Evolutionary conservation across 192 early-diverging fungal species (phyloP).

Genomic region (Coemansia sp.): DNA sequence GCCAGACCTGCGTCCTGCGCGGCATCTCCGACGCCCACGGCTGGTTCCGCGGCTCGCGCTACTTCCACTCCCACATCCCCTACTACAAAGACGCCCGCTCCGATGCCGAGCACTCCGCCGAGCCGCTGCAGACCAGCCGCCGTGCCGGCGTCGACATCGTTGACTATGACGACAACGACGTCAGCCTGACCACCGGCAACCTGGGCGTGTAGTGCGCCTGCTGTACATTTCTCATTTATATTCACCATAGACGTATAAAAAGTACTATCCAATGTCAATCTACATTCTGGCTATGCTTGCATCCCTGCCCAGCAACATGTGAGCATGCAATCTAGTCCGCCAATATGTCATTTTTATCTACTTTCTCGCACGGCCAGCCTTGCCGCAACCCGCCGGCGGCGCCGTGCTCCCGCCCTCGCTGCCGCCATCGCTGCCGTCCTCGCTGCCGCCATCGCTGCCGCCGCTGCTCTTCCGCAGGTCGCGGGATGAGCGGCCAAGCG

Average conservation of each 20-base stretch:
- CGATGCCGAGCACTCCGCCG: neutral
- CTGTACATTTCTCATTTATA: constrained; percentile 3
- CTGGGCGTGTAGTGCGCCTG: constrained; percentile 21
- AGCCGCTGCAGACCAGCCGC: neutral
- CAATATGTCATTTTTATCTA: too few species aligned
- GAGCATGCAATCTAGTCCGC: too few species aligned
- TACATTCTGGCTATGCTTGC: too few species aligned
- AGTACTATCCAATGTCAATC: too few species aligned
- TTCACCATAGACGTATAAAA: too few species aligned
- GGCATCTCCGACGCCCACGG: constrained; percentile 37
- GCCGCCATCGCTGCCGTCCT: neutral
- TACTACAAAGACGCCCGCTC: constrained; percentile 24
- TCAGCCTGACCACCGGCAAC: constrained; percentile 27
- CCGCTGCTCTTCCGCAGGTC: constrained; percentile 1
- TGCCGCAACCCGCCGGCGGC: constrained; percentile 3
- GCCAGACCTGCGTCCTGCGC: constrained; percentile 21
- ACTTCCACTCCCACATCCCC: constrained; percentile 32
- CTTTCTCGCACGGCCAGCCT: constrained; percentile 9
- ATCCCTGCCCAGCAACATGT: too few species aligned
- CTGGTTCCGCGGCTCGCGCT: constrained; percentile 25
- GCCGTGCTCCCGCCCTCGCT: too few species aligned
- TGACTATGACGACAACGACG: constrained; percentile 19
- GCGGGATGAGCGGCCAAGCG: constrained; percentile 27
- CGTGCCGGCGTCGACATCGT: constrained; percentile 8
- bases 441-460: too few species aligned